Percentiles rank a stretch among this genome's conserved stretches.
These are phyloP conservation scores for Diaporthe amygdali DNA, from an alignment of 2,329 filamentous ascomycete species.

Conservation along the genomic window DNA sequence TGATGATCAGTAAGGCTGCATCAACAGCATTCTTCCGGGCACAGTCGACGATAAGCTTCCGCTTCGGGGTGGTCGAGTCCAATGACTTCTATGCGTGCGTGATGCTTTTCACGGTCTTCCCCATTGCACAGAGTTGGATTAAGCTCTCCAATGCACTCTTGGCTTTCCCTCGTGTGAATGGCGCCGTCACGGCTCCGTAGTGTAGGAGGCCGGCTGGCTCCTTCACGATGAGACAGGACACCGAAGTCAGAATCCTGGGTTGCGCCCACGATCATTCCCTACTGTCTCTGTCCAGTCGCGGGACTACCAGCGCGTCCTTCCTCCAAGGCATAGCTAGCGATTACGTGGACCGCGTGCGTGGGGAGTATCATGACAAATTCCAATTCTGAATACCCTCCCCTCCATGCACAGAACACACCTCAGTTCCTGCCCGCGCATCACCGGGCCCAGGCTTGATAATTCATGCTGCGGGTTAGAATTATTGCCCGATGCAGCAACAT, in stretches of 20 bases:
- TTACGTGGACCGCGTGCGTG: not conserved
- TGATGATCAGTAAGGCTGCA: not conserved
- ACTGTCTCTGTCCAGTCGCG: not conserved
- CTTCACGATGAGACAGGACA: constrained; percentile 6
- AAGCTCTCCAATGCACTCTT: not conserved
- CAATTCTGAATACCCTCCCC: not conserved
- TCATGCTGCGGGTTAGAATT: not conserved
- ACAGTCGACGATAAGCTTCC: not conserved
- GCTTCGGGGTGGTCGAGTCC: not conserved
- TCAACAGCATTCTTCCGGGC: not conserved
- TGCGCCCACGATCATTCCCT: not conserved
- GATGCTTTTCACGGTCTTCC: not conserved
- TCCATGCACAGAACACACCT: not conserved
- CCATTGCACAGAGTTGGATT: not conserved
- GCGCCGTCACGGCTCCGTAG: not conserved
- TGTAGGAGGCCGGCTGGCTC: not conserved
- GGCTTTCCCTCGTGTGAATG: not conserved
- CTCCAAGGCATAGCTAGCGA: not conserved
- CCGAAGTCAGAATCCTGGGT: not conserved
- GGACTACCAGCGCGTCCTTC: not conserved
- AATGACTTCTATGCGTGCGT: not conserved
- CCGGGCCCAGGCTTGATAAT: not conserved
- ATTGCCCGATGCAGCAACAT: constrained; percentile 9
- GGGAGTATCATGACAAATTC: constrained; percentile 1
- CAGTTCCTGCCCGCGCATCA: not conserved